Percentiles rank a stretch among this genome's conserved stretches.
These are phyloP conservation scores for Durusdinium trenchii DNA, from an alignment of 73 alveolate genomes.

Conservation along the genomic window DNA sequence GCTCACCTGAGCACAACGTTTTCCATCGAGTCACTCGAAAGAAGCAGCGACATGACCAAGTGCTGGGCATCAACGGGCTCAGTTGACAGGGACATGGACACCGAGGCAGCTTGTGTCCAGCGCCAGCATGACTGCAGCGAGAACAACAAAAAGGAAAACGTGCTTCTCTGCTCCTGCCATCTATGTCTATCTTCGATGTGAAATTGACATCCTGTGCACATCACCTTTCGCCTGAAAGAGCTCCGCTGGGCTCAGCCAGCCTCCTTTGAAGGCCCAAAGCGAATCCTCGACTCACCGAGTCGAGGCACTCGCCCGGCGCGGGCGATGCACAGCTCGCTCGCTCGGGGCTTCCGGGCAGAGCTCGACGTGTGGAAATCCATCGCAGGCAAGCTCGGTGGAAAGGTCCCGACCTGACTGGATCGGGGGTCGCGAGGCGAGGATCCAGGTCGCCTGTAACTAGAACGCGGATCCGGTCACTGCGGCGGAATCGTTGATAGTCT, in stretches of 20 bases:
- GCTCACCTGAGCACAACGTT: background rate
- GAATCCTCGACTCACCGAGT: background rate
- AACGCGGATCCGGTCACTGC: too few species aligned
- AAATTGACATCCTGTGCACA: background rate
- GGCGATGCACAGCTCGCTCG: background rate
- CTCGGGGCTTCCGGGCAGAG: background rate
- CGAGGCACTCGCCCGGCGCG: background rate
- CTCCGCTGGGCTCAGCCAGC: background rate
- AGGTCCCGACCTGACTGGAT: slow-evolving; percentile 36
- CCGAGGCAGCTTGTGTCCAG: slow-evolving; percentile 71
- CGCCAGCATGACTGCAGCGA: slow-evolving; percentile 37
- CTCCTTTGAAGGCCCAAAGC: slow-evolving; percentile 23
- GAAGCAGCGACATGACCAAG: background rate
- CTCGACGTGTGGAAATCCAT: slow-evolving; percentile 57
- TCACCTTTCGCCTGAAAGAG: background rate
- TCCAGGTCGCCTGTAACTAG: background rate
- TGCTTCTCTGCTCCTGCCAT: background rate
- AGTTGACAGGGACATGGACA: slow-evolving; percentile 60
- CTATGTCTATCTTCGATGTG: background rate
- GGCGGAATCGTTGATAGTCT: too few species aligned
- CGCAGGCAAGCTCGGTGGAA: slow-evolving; percentile 33
- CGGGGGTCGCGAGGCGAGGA: background rate
- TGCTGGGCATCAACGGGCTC: background rate
- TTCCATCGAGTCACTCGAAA: background rate
- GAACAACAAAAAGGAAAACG: background rate